These are phyloP conservation scores for Solanum okadae DNA, from an alignment of 257 asterid genomes.

Conservation along the genomic window DNA sequence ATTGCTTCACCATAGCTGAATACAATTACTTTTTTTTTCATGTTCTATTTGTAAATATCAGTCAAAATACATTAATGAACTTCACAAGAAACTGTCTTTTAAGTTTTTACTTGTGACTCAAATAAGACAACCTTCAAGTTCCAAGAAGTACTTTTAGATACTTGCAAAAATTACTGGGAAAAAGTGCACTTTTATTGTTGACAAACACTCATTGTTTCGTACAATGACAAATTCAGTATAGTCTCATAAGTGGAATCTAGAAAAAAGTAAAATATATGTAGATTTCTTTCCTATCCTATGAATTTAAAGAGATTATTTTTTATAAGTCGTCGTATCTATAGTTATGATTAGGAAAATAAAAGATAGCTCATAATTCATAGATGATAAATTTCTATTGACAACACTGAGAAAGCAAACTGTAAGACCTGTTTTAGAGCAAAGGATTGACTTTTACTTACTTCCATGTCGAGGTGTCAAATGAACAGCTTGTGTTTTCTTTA, in stretches of 20 bases:
- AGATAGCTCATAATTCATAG: too few relatives aligned
- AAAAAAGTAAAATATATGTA: too few relatives aligned
- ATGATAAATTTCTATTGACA: neutral
- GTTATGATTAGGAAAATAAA: too few relatives aligned
- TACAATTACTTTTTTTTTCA: too few relatives aligned
- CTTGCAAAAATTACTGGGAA: constrained; percentile 80
- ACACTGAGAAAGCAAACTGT: neutral
- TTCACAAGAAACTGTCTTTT: neutral
- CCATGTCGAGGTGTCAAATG: neutral
- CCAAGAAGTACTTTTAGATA: constrained; percentile 1
- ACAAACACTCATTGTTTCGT: constrained; percentile 12
- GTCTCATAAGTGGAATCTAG: fast-evolving
- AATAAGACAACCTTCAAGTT: constrained; percentile 8
- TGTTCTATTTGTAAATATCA: constrained; percentile 27
- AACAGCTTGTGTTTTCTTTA: fast-evolving
- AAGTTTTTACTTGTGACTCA: constrained; percentile 3
- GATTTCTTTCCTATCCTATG: neutral
- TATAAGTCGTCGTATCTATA: too few relatives aligned
- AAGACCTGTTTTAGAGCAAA: neutral
- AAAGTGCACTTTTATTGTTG: constrained; percentile 33
- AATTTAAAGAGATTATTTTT: too few relatives aligned
- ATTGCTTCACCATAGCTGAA: constrained; percentile 42
- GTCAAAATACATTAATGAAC: neutral
- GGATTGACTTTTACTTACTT: too few relatives aligned
- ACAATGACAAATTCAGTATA: fast-evolving